A percentile compares a stretch with the other conserved stretches of the same genome.
Conservation (phyloP, 257 asterid genomes). For the Prunella vulgaris region DNA sequence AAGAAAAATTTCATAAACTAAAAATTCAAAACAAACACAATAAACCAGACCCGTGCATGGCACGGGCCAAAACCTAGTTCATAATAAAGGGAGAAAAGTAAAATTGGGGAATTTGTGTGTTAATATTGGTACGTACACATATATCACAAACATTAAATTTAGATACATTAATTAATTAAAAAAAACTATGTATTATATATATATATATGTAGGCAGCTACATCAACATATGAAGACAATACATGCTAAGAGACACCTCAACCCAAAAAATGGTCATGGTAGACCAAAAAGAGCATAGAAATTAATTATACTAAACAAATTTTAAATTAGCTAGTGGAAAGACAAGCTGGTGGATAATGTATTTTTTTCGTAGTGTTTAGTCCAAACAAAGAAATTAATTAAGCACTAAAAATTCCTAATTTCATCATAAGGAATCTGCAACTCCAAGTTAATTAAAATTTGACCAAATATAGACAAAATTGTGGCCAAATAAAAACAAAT, state of each 20-base stretch:
- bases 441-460: background rate
- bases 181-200: no score
- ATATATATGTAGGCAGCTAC: constrained; percentile 1
- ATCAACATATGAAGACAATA: background rate
- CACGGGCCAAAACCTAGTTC: no score
- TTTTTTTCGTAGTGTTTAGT: constrained; percentile 27
- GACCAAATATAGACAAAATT: background rate
- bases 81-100: no score
- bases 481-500: background rate
- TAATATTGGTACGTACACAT: no score
- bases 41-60: no score
- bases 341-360: constrained; percentile 39
- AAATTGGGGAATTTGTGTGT: no score
- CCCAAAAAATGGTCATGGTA: constrained; percentile 28
- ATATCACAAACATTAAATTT: background rate
- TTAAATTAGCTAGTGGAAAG: constrained; percentile 26
- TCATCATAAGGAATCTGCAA: background rate
- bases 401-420: background rate
- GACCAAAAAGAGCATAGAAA: constrained; percentile 24
- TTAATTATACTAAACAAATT: constrained; percentile 1
- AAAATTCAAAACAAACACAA: no score
- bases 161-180: background rate
- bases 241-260: constrained; percentile 26
- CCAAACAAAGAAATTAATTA: background rate
- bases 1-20: no score